Evolutionary conservation across 23 red algal species (phyloP).

Genomic region (Pyropia yezoensis): DNA sequence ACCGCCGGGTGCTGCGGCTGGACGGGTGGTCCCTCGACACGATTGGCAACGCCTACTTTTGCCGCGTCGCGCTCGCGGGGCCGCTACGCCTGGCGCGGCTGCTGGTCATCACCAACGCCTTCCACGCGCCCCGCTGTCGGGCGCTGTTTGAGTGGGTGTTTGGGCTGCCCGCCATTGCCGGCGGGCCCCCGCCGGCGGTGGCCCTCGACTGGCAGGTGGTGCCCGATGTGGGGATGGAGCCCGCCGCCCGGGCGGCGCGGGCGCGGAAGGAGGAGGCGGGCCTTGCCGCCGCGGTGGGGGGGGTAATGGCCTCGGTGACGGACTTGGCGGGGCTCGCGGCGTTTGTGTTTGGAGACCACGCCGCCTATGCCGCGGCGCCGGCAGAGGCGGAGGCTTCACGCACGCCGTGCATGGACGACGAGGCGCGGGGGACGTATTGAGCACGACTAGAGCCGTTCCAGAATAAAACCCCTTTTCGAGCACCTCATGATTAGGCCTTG

Average conservation of each 20-base stretch:
- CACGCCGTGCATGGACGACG: too few species aligned
- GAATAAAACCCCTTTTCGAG: too few species aligned
- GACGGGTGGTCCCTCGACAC: constrained; percentile 86
- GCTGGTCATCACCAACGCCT: constrained; percentile 69
- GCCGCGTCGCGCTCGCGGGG: constrained; percentile 52
- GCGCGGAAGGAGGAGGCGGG: constrained; percentile 32
- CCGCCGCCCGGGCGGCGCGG: constrained; percentile 8
- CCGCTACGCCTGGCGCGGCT: constrained; percentile 37
- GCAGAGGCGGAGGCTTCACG: neutral
- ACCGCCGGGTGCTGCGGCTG: constrained; percentile 32
- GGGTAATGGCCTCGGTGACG: constrained; percentile 17
- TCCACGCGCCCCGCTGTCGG: constrained; percentile 65
- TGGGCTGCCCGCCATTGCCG: constrained; percentile 1
- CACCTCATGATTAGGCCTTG: too few species aligned
- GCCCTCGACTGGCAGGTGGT: constrained; percentile 25
- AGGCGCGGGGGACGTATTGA: too few species aligned
- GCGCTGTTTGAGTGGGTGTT: constrained; percentile 81
- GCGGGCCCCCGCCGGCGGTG: neutral
- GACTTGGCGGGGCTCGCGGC: constrained; percentile 22
- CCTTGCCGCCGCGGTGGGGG: neutral
- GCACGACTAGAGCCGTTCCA: too few species aligned
- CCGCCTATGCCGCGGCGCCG: constrained; percentile 47
- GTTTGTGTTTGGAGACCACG: constrained; percentile 53
- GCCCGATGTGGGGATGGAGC: constrained; percentile 30
- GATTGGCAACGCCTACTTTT: constrained; percentile 83